Evolutionary conservation across 345 rosid species (phyloP).

Genomic region (Nasturtium officinale): DNA sequence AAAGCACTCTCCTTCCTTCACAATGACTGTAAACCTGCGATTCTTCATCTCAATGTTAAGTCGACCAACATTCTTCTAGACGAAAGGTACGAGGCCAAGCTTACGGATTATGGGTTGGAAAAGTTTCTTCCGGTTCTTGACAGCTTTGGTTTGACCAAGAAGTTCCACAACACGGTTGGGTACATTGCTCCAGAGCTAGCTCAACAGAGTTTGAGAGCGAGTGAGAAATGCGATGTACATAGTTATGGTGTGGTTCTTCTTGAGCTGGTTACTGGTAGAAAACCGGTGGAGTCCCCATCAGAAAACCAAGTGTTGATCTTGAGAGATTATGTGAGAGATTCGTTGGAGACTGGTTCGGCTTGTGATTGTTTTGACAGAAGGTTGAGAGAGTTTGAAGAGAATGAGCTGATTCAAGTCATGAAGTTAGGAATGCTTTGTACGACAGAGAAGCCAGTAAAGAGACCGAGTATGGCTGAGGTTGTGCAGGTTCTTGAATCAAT

Average conservation of each 20-base stretch:
- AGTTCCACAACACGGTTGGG: slow-evolving; percentile 85
- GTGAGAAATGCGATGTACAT: slow-evolving; percentile 90
- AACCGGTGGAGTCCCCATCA: slow-evolving; percentile 81
- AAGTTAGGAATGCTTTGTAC: slow-evolving; percentile 87
- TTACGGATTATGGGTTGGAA: slow-evolving; percentile 85
- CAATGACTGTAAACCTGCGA: slow-evolving; percentile 83
- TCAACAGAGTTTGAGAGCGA: slow-evolving; percentile 58
- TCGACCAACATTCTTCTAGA: slow-evolving; percentile 85
- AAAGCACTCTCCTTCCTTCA: slow-evolving; percentile 89
- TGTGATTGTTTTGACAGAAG: slow-evolving; percentile 81
- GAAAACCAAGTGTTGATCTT: slow-evolving; percentile 69
- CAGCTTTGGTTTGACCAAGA: slow-evolving; percentile 65
- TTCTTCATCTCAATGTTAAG: slow-evolving; percentile 92
- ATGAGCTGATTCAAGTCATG: slow-evolving; percentile 91
- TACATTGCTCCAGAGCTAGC: slow-evolving; percentile 98
- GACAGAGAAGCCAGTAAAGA: slow-evolving; percentile 68
- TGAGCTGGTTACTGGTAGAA: slow-evolving; percentile 89
- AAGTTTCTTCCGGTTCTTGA: slow-evolving; percentile 84
- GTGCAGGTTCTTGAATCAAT: slow-evolving; percentile 97
- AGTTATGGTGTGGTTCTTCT: slow-evolving; percentile 91
- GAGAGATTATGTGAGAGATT: slow-evolving; percentile 76
- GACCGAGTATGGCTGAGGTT: slow-evolving; percentile 98
- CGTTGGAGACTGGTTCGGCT: slow-evolving; percentile 77
- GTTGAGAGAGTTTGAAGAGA: slow-evolving; percentile 77
- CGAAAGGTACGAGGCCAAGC: slow-evolving; percentile 69